These are phyloP conservation scores for Marasmius sp. DNA, from an alignment of 1,284 basidiomycete genomes.

Conservation along the genomic window DNA sequence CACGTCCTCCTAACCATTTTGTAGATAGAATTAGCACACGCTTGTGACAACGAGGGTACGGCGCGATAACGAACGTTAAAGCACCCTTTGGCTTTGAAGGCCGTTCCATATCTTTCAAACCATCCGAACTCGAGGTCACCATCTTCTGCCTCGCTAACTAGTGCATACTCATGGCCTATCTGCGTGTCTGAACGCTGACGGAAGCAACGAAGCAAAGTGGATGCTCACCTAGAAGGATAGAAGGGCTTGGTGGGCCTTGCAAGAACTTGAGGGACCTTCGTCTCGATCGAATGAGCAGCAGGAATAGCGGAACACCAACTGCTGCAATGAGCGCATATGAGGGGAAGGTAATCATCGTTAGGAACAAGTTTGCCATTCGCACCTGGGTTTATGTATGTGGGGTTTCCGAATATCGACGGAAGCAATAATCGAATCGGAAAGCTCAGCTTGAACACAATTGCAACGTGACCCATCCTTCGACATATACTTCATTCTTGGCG, in stretches of 20 bases:
- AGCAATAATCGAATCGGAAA: too few species aligned
- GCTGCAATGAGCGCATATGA: too few species aligned
- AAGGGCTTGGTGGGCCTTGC: conserved; percentile 9
- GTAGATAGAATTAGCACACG: not conserved
- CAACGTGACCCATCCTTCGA: too few species aligned
- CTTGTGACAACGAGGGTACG: not conserved
- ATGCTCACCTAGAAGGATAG: conserved; percentile 6
- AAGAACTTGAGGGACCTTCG: conserved; percentile 4
- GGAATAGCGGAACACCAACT: too few species aligned
- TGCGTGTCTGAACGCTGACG: not conserved
- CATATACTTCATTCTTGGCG: too few species aligned
- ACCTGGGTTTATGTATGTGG: too few species aligned
- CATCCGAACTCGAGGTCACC: conserved; percentile 30
- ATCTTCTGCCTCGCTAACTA: conserved; percentile 26
- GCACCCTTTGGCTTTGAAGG: conserved; percentile 25
- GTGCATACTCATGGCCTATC: conserved; percentile 22
- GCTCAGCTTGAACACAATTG: too few species aligned
- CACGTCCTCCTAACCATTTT: conserved; percentile 4
- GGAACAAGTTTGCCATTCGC: too few species aligned
- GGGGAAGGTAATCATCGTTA: too few species aligned
- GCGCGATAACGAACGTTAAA: conserved; percentile 23
- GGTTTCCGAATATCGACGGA: too few species aligned
- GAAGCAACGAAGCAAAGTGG: not conserved
- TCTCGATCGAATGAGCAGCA: too few species aligned
- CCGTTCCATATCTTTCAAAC: conserved; percentile 29